A percentile compares a stretch with the other conserved stretches of the same genome.
phyloP scores from a whole-genome alignment of 1,139 yeast genomes.

The Blastobotrys indianensis region DNA sequence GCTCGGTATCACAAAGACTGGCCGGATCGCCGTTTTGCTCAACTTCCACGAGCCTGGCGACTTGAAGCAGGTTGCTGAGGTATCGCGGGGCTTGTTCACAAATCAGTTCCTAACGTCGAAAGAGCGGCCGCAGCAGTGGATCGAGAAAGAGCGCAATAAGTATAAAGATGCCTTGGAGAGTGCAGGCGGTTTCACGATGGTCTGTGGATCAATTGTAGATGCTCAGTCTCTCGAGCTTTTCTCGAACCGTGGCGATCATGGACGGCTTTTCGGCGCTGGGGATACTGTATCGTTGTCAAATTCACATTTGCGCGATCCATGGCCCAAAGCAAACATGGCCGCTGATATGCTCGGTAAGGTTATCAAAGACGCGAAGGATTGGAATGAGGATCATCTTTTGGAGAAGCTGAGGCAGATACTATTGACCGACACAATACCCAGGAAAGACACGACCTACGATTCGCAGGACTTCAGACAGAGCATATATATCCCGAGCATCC shows the following conservation, averaged over 20 bases:
- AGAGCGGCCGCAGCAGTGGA: conserved; percentile 42
- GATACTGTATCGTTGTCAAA: conserved; percentile 56
- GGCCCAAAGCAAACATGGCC: conserved; percentile 67
- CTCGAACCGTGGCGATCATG: conserved; percentile 17
- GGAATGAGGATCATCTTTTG: conserved; percentile 42
- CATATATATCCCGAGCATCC: conserved; percentile 58
- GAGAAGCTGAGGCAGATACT: conserved; percentile 50
- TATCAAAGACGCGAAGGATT: conserved; percentile 33
- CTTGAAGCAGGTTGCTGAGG: conserved; percentile 30
- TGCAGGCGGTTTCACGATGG: conserved; percentile 79
- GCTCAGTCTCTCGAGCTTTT: conserved; percentile 1
- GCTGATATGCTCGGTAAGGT: conserved; percentile 39
- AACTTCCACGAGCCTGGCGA: conserved; percentile 52
- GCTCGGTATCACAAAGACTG: conserved; percentile 60
- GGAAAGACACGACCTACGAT: conserved; percentile 14
- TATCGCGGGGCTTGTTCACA: conserved; percentile 74
- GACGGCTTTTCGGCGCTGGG: conserved; percentile 12
- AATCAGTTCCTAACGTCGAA: conserved; percentile 45
- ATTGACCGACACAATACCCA: conserved; percentile 41
- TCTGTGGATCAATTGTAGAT: conserved; percentile 48
- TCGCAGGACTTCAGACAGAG: conserved; percentile 43
- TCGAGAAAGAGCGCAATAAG: conserved; percentile 15
- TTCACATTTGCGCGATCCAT: conserved; percentile 54
- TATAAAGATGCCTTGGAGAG: conserved; percentile 34
- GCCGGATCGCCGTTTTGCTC: conserved; percentile 63